A percentile compares a stretch with the other conserved stretches of the same genome.
These are phyloP conservation scores for Candida coquimbonensis DNA, from an alignment of 805 yeast species.

Conservation along the genomic window DNA sequence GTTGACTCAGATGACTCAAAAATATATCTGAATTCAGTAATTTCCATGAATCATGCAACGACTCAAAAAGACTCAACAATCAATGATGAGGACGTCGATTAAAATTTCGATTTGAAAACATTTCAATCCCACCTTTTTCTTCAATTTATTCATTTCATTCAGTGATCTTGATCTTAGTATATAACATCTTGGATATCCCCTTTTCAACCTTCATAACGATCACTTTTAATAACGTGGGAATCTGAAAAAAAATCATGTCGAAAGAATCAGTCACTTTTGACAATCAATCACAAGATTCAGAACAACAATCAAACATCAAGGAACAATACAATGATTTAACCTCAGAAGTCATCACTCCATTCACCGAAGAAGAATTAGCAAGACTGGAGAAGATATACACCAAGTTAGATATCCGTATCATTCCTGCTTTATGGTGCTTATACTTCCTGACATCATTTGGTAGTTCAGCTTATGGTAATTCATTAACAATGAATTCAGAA, in stretches of 20 bases:
- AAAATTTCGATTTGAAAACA: no score
- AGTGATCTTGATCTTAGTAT: no score
- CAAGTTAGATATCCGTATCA: conserved; percentile 60
- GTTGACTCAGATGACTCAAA: conserved; percentile 6
- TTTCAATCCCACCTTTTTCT: no score
- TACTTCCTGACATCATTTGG: conserved; percentile 80
- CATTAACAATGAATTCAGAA: conserved; percentile 69
- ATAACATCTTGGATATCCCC: no score
- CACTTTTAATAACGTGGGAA: no score
- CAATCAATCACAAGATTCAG: not conserved
- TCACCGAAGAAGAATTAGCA: conserved; percentile 24
- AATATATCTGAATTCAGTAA: conserved; percentile 5
- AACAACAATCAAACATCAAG: conserved; percentile 2
- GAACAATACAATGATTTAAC: conserved; percentile 4
- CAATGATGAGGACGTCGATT: not conserved
- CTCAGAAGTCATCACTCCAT: not conserved
- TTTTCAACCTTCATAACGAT: no score
- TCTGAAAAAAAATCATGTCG: no score
- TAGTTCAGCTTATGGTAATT: conserved; percentile 65
- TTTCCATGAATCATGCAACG: not conserved
- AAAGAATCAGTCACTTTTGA: no score
- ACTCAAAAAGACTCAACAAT: not conserved
- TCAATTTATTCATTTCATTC: no score
- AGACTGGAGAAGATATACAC: conserved; percentile 50
- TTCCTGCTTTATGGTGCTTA: conserved; percentile 76